Evolutionary conservation across 768 basidiomycete genomes (phyloP), one percentile per base, ranked within the genome.

Genomic region (Tylopilus plumbeoviolaceoides): DNA sequence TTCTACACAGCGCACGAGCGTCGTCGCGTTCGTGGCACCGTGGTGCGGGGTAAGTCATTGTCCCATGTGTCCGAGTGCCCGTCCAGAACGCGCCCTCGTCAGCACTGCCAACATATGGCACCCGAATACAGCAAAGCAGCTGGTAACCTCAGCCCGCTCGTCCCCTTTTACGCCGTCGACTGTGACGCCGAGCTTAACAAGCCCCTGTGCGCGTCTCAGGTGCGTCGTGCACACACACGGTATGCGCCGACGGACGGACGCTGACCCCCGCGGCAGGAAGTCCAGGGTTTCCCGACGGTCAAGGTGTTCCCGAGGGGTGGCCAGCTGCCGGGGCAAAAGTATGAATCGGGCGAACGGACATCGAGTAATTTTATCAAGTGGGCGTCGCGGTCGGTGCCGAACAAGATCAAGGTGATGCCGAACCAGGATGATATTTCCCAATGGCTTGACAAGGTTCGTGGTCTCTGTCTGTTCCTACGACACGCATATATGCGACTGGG

Each of bases 21-120:
- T 94, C 63, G 85, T 95, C 17, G 94, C 91, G 2, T 97, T 95
- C 64, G 87, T 94, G 12, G 94, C 94, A n/a, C 89, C 92, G 4
- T 95, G 93, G 94, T 93, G 89, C 63, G 89, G 88, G 58, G 88
- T 90, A 68, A 66, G 87, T 58, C 35, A 17, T n/a, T 15, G 9
- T 33, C 33, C 17, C 12, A 21, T 5, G 39, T 40, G 20, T 20
- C 23, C 46, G 2, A 40, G 6, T 21, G 28, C 33, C 23, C 15
- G 5, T 20, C 5, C 30, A 11, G 15, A 18, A 36, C 14, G 9
- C 7, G 39, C 9, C 38, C 10, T 40, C 2, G 8, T 23, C 21
- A 65, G 85, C 89, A 97, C 63, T 97, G 94, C 66, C 83, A 94
- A 73, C 74, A 73, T 33, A 80, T 95, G 76, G 89, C 77, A 7